A percentile compares a stretch with the other conserved stretches of the same genome.
phyloP scores from a whole-genome alignment of 495 filamentous ascomycete species.

The Penicillium angulare region DNA sequence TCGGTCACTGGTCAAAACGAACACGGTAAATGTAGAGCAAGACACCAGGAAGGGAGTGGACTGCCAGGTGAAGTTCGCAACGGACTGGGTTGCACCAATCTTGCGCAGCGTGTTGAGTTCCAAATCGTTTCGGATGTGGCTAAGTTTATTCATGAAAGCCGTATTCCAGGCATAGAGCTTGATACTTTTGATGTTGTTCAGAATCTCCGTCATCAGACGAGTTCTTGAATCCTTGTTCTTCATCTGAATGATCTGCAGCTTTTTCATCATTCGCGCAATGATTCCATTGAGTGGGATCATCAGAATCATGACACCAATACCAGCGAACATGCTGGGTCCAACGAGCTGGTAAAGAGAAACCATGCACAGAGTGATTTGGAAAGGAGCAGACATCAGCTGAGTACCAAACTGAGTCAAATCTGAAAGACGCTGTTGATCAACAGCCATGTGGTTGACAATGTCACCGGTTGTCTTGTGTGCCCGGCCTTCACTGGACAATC shows the following conservation, averaged over 20 bases:
- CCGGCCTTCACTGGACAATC: conserved; percentile 88
- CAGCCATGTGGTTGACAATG: conserved; percentile 98
- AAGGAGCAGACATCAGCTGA: conserved; percentile 93
- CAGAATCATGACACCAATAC: conserved; percentile 90
- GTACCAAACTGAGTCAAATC: conserved; percentile 95
- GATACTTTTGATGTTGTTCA: conserved; percentile 99
- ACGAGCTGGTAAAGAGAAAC: conserved; percentile 90
- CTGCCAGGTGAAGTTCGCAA: conserved; percentile 99
- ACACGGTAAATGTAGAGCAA: conserved; percentile 93
- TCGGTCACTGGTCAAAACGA: conserved; percentile 74
- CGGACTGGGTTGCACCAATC: conserved; percentile 88
- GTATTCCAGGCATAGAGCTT: conserved; percentile 98
- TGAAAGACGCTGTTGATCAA: conserved; percentile 91
- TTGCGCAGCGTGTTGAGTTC: conserved; percentile 94
- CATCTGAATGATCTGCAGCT: conserved; percentile 93
- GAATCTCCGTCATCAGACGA: conserved; percentile 91
- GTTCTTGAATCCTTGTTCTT: conserved; percentile 97
- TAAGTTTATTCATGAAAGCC: conserved; percentile 96
- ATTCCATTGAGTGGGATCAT: conserved; percentile 97
- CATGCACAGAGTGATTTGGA: conserved; percentile 96
- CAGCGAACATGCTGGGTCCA: conserved; percentile 93
- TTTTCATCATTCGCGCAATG: conserved; percentile 92
- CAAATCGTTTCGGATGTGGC: conserved; percentile 89
- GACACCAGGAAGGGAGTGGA: conserved; percentile 99
- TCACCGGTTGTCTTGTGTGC: conserved; percentile 92